A percentile compares a stretch with the other conserved stretches of the same genome.
These are phyloP conservation scores for Elasticomyces elasticus DNA, from an alignment of 495 filamentous ascomycete genomes.

Conservation along the genomic window DNA sequence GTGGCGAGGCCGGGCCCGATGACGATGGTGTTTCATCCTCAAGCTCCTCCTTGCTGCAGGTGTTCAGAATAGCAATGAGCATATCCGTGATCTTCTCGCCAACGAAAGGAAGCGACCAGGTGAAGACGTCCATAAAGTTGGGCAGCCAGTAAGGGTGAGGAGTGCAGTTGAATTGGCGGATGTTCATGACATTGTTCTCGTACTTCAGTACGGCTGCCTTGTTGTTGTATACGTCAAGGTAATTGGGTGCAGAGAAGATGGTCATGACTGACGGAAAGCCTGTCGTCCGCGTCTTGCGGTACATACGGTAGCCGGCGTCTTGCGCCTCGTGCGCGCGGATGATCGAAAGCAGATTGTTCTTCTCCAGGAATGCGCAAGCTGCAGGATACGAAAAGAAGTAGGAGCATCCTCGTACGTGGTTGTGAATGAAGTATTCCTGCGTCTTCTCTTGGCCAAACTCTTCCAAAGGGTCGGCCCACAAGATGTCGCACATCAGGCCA, in stretches of 20 bases:
- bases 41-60: conserved; percentile 94
- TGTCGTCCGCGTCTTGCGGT: conserved; percentile 93
- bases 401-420: conserved; percentile 95
- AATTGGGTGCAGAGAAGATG: conserved; percentile 98
- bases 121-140: conserved; percentile 99
- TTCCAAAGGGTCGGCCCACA: conserved; percentile 98
- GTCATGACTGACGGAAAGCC: conserved; percentile 99
- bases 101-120: conserved; percentile 96
- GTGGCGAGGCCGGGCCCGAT: conserved; percentile 50
- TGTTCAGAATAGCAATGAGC: conserved; percentile 97
- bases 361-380: conserved; percentile 95
- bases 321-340: conserved; percentile 99
- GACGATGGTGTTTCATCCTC: conserved; percentile 63
- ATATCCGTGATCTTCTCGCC: conserved; percentile 99
- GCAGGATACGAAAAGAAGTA: conserved; percentile 99
- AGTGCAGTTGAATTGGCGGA: conserved; percentile 98
- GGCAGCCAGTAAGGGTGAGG: conserved; percentile 98
- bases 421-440: conserved; percentile 92
- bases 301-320: conserved; percentile 98
- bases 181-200: conserved; percentile 99
- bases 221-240: conserved; percentile 99
- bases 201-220: conserved; percentile 98
- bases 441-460: conserved; percentile 99
- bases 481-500: conserved; percentile 96
- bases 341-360: conserved; percentile 95